Evolutionary conservation across 305 asterid species (phyloP).

Genomic region (Stenogyne calaminthoides): DNA sequence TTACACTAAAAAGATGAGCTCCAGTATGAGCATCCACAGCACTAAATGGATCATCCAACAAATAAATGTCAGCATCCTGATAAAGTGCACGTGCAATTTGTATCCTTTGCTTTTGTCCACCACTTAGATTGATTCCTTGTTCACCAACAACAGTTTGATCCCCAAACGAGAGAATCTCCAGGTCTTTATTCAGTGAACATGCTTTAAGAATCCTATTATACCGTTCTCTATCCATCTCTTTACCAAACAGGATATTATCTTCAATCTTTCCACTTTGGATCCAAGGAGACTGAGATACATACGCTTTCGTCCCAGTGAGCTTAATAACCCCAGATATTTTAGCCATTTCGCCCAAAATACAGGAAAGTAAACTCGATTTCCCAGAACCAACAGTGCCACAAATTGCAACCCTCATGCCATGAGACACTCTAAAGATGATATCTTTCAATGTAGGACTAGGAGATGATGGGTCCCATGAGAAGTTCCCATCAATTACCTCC

Average conservation of each 20-base stretch:
- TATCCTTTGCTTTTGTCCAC: constrained; percentile 90
- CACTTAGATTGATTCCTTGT: constrained; percentile 85
- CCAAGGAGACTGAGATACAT: constrained; percentile 91
- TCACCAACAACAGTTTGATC: constrained; percentile 87
- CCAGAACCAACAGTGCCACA: constrained; percentile 39
- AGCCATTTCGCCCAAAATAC: constrained; percentile 39
- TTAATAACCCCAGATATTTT: constrained; percentile 66
- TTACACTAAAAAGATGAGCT: constrained; percentile 81
- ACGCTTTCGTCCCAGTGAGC: constrained; percentile 70
- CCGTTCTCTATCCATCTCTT: constrained; percentile 55
- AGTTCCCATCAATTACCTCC: constrained; percentile 73
- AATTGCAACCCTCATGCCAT: constrained; percentile 78
- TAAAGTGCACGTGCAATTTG: constrained; percentile 93
- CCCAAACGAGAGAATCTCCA: constrained; percentile 73
- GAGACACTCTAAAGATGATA: constrained; percentile 51
- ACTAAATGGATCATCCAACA: constrained; percentile 92
- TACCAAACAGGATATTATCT: constrained; percentile 86
- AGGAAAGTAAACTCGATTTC: too few relatives aligned
- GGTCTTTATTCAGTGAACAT: constrained; percentile 72
- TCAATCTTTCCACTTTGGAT: constrained; percentile 87
- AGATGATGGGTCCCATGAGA: constrained; percentile 60
- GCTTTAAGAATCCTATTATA: constrained; percentile 74
- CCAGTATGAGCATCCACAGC: constrained; percentile 98
- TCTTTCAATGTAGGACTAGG: constrained; percentile 52
- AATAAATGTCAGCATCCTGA: constrained; percentile 79